A percentile compares a stretch with the other conserved stretches of the same genome.
Evolutionary conservation across 106 monocot species (phyloP).

Genomic region (Dendrobium catenatum): DNA sequence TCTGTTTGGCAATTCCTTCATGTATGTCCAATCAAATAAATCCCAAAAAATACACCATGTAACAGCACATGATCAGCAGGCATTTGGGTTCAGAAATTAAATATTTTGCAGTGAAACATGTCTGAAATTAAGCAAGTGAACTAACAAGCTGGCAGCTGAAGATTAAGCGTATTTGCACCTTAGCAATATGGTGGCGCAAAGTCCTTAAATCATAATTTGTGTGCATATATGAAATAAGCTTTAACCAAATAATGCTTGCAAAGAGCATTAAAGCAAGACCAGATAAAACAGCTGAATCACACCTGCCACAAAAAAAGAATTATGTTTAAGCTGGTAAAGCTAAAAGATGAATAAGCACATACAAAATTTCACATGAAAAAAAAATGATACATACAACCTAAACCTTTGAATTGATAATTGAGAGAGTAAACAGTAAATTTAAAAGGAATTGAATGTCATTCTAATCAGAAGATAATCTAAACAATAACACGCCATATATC

Average conservation of each 20-base stretch:
- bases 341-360: background rate
- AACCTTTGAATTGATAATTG: background rate
- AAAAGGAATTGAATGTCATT: background rate
- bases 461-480: conserved; percentile 1
- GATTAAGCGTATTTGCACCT: conserved; percentile 33
- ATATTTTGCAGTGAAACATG: background rate
- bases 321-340: background rate
- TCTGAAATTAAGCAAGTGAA: background rate
- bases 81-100: background rate
- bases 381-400: background rate
- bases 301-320: conserved; percentile 34
- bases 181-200: conserved; percentile 38
- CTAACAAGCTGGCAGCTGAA: background rate
- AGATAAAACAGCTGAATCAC: conserved; percentile 86
- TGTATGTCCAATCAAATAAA: background rate
- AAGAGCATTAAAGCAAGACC: conserved; percentile 79
- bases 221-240: conserved; percentile 93
- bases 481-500: background rate
- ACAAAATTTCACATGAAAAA: background rate
- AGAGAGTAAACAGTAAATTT: background rate
- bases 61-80: background rate
- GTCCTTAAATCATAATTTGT: conserved; percentile 80
- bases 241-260: conserved; percentile 86
- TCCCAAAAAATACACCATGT: background rate
- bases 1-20: too few species aligned